Percentiles rank a stretch among this genome's conserved stretches.
Evolutionary conservation across 768 basidiomycete species (phyloP).

Genomic region (Mycena latifolia): DNA sequence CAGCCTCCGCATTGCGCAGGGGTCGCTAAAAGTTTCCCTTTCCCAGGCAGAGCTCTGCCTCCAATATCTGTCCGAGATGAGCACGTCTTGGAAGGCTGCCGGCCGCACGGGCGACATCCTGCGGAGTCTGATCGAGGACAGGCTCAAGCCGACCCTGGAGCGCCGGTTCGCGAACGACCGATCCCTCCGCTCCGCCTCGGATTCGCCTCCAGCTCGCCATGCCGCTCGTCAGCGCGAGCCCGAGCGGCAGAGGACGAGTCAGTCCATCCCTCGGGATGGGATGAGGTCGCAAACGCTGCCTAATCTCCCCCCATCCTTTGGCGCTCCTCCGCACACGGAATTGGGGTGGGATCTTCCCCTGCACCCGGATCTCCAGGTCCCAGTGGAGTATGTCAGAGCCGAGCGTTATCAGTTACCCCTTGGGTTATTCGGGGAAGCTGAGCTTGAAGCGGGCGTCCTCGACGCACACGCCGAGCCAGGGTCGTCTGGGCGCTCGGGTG

Average conservation of each 20-base stretch:
- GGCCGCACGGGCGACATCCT: conserved; percentile 17
- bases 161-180: background rate
- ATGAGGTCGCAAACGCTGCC: too few relatives aligned
- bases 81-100: conserved; percentile 8
- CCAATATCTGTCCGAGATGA: conserved; percentile 19
- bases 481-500: background rate
- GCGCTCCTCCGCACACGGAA: too few relatives aligned
- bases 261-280: too few relatives aligned
- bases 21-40: conserved; percentile 24
- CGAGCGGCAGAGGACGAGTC: too few relatives aligned
- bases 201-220: background rate
- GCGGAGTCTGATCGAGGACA: conserved; percentile 8
- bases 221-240: too few relatives aligned
- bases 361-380: background rate
- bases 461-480: background rate
- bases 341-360: background rate
- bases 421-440: background rate
- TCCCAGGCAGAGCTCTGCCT: conserved; percentile 25
- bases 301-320: too few relatives aligned
- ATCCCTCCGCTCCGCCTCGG: background rate
- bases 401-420: background rate
- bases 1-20: conserved; percentile 29
- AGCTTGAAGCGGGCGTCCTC: background rate
- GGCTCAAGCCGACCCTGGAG: conserved; percentile 17
- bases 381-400: background rate